Evolutionary conservation across 179 eudicot genomes (phyloP), one percentile per base, ranked within the genome.

Genomic region (Carnegiea gigantea): DNA sequence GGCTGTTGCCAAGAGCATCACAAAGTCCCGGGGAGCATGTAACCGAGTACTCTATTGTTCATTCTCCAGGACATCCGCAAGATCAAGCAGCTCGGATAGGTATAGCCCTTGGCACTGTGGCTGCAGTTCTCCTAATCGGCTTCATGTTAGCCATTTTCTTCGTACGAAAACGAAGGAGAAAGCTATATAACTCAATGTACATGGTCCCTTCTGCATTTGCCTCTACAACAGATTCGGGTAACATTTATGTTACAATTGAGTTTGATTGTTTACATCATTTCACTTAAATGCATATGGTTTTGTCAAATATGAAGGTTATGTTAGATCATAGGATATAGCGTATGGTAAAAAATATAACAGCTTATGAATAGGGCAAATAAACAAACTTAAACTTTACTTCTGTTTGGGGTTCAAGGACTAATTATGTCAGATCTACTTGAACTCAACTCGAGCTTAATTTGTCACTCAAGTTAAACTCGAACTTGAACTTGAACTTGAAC

Each of bases 181-280:
- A 79, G 73, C 85, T 73, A 68, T 86, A 83, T 54, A 86, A 78
- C 72, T 89, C 87, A 68, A 87, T 84, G 17, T 86, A 90, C 79
- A 82, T 77, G 64, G 62, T 89, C 87, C 95, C 95, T 82, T 90
- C 97, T 70, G 93, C 97, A 73, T 91, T 77, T 89, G 83, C 86
- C 76, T 89, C 98, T 79, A 90, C 98, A 79, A 96, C 84, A 53
- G 83, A 81, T 79, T 91, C 98, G 84, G 97, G 98, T 94, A 84
- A 80, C 76, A 49, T 49, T 77, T 77, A 49, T 78, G 80, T 77
- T 73, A 60, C 65, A 33, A 17, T 82, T 70, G 65, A 6, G 73
- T 76, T 79, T 8, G 11, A 53, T 70, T 44, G 20, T 77, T 77
- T 40, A 17, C 49, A 51, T 49, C 73, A 76, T 51, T 24, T 46